phyloP scores from a whole-genome alignment of 2,329 filamentous ascomycete genomes.

The Botrytis deweyae region DNA sequence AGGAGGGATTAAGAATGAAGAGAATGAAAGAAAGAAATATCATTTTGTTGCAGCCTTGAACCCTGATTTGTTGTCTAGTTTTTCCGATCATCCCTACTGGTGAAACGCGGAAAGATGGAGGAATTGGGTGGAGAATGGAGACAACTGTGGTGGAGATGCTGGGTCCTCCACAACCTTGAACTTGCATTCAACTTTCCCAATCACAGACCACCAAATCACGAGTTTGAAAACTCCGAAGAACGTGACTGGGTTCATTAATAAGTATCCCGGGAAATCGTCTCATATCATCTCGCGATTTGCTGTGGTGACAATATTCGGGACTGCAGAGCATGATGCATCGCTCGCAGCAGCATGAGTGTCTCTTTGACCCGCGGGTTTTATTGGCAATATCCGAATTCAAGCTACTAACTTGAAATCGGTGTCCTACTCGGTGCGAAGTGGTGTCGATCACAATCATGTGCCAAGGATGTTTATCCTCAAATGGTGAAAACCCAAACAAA shows the following conservation, averaged over 20 bases:
- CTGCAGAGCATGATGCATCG: background rate
- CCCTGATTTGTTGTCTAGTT: background rate
- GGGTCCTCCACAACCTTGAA: constrained; percentile 13
- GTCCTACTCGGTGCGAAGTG: constrained; percentile 9
- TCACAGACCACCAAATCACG: constrained; percentile 7
- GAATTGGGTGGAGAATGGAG: constrained; percentile 12
- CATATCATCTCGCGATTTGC: background rate
- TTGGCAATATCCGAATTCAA: background rate
- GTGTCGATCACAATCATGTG: constrained; percentile 10
- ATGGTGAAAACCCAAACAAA: background rate
- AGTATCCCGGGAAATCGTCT: constrained; percentile 1
- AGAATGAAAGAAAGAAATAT: background rate
- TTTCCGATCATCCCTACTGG: background rate
- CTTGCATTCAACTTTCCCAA: constrained; percentile 12
- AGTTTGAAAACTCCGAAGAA: constrained; percentile 4
- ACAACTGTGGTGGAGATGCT: constrained; percentile 1
- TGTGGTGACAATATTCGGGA: background rate
- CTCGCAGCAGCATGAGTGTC: background rate
- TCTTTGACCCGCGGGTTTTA: background rate
- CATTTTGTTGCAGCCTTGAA: constrained; percentile 1
- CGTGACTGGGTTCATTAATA: background rate
- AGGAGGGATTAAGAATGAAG: background rate
- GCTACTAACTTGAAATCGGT: background rate
- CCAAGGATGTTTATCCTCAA: constrained; percentile 10
- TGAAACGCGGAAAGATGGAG: constrained; percentile 12